phyloP scores from a whole-genome alignment of 2,329 filamentous ascomycete species.

The Venturia effusa region DNA sequence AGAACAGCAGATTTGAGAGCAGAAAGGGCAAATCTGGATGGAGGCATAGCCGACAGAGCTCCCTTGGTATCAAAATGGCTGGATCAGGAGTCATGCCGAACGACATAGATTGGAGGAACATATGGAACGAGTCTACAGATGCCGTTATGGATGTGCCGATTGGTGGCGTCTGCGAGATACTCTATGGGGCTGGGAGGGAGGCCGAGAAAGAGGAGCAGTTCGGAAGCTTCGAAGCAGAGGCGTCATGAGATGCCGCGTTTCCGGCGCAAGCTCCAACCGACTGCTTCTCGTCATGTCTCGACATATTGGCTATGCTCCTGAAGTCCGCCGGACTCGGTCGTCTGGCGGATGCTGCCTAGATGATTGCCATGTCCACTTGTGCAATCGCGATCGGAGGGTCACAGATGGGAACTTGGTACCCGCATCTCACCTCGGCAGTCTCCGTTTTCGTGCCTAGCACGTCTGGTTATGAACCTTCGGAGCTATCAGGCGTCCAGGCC shows the following conservation, averaged over 20 bases:
- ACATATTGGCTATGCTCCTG: background rate
- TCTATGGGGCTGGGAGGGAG: conserved; percentile 60
- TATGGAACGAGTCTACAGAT: conserved; percentile 91
- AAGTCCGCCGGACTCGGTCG: background rate
- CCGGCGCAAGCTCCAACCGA: background rate
- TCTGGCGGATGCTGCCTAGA: too few species aligned
- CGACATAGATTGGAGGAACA: conserved; percentile 58
- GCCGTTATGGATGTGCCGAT: conserved; percentile 95
- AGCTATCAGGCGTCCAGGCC: too few species aligned
- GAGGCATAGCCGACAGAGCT: conserved; percentile 25
- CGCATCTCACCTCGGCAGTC: too few species aligned
- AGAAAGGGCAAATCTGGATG: conserved; percentile 23
- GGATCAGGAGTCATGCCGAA: conserved; percentile 27
- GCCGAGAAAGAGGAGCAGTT: background rate
- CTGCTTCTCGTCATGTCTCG: background rate
- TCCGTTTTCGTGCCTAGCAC: background rate
- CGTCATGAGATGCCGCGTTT: background rate
- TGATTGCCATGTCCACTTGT: too few species aligned
- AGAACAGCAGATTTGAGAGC: conserved; percentile 17
- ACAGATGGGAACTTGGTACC: too few species aligned
- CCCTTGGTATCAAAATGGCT: conserved; percentile 24
- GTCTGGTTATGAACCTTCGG: too few species aligned
- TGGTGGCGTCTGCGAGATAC: conserved; percentile 85
- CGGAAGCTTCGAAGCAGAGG: background rate
- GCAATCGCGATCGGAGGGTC: too few species aligned